Evolutionary conservation across 306 rosid genomes (phyloP).

Genomic region (Lotus japonicus): DNA sequence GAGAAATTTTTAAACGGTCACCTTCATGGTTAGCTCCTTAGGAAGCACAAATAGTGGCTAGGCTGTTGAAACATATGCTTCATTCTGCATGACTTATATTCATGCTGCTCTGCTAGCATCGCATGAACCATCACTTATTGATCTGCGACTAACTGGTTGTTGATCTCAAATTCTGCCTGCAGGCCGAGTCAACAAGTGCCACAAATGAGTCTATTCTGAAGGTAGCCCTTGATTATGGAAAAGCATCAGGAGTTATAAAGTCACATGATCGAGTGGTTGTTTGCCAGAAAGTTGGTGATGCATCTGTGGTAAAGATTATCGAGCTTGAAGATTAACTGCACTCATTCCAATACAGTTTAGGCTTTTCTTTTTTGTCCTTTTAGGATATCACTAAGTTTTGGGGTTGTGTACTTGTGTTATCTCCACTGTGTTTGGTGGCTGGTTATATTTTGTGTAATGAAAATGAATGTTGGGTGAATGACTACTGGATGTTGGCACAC

Average conservation of each 20-base stretch:
- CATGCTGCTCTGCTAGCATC: background rate
- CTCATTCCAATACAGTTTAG: background rate
- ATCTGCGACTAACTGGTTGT: background rate
- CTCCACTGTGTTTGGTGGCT: slow-evolving; percentile 31
- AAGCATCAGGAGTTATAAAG: slow-evolving; percentile 74
- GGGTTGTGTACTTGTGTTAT: slow-evolving; percentile 46
- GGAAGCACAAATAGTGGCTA: background rate
- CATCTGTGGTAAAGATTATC: slow-evolving; percentile 91
- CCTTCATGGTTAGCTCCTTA: background rate
- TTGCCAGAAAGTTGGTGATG: slow-evolving; percentile 96
- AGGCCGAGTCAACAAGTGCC: slow-evolving; percentile 88
- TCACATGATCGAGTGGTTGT: slow-evolving; percentile 91
- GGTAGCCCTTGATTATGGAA: slow-evolving; percentile 94
- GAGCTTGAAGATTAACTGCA: slow-evolving; percentile 80
- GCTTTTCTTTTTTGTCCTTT: background rate
- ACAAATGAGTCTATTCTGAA: slow-evolving; percentile 86
- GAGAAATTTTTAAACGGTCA: background rate
- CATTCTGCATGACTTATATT: background rate
- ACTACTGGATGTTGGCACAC: background rate
- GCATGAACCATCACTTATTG: background rate
- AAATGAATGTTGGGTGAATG: slow-evolving; percentile 20
- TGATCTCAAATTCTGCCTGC: slow-evolving; percentile 10
- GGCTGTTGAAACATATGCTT: background rate
- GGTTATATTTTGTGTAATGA: slow-evolving; percentile 20
- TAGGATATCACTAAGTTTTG: background rate